Conservation (phyloP, 345 rosid genomes). For the Gossypium rotundifolium region DNA sequence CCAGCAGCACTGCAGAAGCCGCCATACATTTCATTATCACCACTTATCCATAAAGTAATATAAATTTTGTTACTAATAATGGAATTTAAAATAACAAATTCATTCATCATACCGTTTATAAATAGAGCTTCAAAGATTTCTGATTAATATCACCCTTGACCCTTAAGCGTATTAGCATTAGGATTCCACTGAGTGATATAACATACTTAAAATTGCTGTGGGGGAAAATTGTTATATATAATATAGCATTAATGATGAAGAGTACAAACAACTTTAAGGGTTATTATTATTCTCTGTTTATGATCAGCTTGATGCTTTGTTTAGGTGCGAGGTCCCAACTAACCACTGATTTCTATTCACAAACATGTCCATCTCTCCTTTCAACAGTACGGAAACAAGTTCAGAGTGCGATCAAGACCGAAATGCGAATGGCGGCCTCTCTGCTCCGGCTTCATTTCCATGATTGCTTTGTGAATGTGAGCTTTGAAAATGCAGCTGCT, state of each 20-base stretch:
- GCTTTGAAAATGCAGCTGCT: conserved; percentile 6
- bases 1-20: conserved; percentile 18
- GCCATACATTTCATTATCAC: conserved; percentile 43
- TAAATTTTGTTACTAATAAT: not conserved
- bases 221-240: not conserved
- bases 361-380: conserved; percentile 36
- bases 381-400: conserved; percentile 35
- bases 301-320: conserved; percentile 19
- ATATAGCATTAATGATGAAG: conserved; percentile 14
- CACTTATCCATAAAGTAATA: conserved; percentile 19
- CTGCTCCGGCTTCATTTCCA: conserved; percentile 58
- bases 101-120: conserved; percentile 15
- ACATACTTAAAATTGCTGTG: not conserved
- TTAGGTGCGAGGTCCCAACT: conserved; percentile 31
- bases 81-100: not conserved
- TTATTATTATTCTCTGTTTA: conserved; percentile 6
- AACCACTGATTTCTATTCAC: conserved; percentile 35
- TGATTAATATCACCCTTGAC: not conserved
- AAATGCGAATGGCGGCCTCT: conserved; percentile 56
- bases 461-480: conserved; percentile 59
- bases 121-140: conserved; percentile 14
- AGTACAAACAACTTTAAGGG: conserved; percentile 8
- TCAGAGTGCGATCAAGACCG: conserved; percentile 34
- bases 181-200: not conserved
- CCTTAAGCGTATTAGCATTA: not conserved